Evolutionary conservation across 163 green algal genomes (phyloP).

Genomic region (Smithsoniella earleae): DNA sequence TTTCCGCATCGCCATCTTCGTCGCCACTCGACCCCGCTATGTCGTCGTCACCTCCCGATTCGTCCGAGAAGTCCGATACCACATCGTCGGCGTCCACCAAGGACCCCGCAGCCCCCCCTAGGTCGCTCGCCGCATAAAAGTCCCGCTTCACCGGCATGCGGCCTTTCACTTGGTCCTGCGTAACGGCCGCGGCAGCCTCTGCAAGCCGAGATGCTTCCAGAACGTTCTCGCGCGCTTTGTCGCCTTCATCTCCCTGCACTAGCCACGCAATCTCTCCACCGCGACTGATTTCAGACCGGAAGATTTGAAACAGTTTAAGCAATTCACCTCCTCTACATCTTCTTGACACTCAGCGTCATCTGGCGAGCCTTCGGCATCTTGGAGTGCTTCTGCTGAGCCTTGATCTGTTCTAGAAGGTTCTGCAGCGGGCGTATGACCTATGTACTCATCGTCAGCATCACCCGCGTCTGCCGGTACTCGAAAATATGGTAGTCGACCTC

Average conservation of each 20-base stretch:
- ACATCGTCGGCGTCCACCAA: constrained; percentile 33
- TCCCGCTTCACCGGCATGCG: constrained; percentile 56
- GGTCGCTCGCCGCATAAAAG: constrained; percentile 50
- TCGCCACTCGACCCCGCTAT: neutral
- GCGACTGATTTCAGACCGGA: neutral
- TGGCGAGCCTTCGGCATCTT: neutral
- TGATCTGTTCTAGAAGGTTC: neutral
- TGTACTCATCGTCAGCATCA: neutral
- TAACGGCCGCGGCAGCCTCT: constrained; percentile 39
- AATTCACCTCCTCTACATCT: neutral
- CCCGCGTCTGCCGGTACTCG: neutral
- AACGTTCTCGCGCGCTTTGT: neutral
- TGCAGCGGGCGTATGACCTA: constrained; percentile 1
- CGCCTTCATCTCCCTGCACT: neutral
- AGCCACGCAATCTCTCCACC: neutral
- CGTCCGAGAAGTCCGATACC: neutral
- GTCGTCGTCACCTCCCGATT: neutral
- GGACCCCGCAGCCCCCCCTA: neutral
- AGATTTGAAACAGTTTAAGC: constrained; percentile 3
- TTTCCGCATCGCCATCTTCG: neutral
- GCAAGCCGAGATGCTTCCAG: constrained; percentile 42
- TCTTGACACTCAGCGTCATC: neutral
- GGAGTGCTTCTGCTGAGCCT: neutral
- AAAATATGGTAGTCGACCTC: constrained; percentile 95
- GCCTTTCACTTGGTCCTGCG: constrained; percentile 38